These are phyloP conservation scores for Viola pubescens DNA, from an alignment of 441 rosid species.

Conservation along the genomic window DNA sequence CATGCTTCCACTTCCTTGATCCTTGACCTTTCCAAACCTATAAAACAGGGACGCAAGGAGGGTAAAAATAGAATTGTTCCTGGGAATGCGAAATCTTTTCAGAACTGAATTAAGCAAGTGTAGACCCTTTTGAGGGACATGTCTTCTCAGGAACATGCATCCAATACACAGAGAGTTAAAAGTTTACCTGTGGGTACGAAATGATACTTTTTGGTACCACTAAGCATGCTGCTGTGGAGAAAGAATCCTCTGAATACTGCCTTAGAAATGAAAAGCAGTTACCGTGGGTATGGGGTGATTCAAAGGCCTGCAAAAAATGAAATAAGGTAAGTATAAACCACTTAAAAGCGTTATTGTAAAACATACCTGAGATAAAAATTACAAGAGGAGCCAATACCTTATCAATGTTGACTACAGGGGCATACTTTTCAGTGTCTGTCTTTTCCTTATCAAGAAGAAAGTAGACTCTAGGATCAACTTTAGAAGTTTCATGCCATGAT, in stretches of 20 bases:
- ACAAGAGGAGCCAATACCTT: conserved; percentile 40
- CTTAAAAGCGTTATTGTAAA: background rate
- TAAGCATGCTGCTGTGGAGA: conserved; percentile 82
- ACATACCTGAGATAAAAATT: background rate
- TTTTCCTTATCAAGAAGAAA: conserved; percentile 73
- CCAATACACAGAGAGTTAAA: background rate
- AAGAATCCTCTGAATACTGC: conserved; percentile 79
- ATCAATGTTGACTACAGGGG: conserved; percentile 79
- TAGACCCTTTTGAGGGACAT: background rate
- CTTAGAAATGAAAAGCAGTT: conserved; percentile 78
- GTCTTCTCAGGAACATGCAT: conserved; percentile 5
- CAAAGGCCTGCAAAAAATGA: conserved; percentile 64
- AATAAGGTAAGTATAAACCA: background rate
- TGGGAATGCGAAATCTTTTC: background rate
- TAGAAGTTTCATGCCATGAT: conserved; percentile 78
- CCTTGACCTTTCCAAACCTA: conserved; percentile 99
- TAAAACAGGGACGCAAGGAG: conserved; percentile 13
- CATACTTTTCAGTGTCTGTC: conserved; percentile 69
- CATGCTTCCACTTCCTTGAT: conserved; percentile 92
- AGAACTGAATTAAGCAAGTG: background rate
- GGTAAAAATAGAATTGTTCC: background rate
- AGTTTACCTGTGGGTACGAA: conserved; percentile 85
- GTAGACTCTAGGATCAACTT: conserved; percentile 70
- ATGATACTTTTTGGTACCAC: conserved; percentile 72
- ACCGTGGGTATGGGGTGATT: conserved; percentile 86